phyloP scores from a whole-genome alignment of 176 grass and related monocot genomes.

The Elymus sibiricus region DNA sequence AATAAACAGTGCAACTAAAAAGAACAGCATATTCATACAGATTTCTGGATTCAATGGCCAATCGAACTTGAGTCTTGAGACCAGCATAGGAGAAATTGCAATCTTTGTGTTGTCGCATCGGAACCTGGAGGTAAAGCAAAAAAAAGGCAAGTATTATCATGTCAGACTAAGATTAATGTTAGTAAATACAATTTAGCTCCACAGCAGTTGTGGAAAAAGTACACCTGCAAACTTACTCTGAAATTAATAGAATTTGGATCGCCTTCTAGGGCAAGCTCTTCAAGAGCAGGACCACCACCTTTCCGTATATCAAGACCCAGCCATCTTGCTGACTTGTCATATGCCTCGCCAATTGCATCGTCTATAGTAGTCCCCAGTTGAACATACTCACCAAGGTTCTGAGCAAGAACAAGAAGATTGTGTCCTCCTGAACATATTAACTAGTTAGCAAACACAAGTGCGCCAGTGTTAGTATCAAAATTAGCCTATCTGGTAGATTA shows the following conservation, averaged over 20 bases:
- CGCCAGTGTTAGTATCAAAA: background rate
- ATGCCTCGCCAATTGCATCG: constrained; percentile 99
- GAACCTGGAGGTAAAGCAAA: constrained; percentile 52
- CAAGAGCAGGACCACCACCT: constrained; percentile 93
- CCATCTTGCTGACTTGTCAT: constrained; percentile 97
- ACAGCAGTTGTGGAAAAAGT: constrained; percentile 2
- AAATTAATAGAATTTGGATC: constrained; percentile 73
- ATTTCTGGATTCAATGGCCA: constrained; percentile 82
- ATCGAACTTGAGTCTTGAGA: constrained; percentile 95
- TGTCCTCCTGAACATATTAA: constrained; percentile 67
- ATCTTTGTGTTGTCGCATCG: constrained; percentile 96
- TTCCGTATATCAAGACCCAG: constrained; percentile 92
- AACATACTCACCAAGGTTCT: constrained; percentile 82
- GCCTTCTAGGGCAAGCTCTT: constrained; percentile 89
- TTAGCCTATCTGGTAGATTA: background rate
- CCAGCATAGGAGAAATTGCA: constrained; percentile 99
- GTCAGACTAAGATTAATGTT: background rate
- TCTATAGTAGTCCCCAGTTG: constrained; percentile 97
- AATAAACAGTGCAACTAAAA: background rate
- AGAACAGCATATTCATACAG: constrained; percentile 42
- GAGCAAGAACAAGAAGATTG: constrained; percentile 92
- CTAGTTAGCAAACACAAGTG: constrained; percentile 16
- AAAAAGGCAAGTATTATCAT: constrained; percentile 20
- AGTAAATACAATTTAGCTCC: background rate
- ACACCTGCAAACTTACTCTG: constrained; percentile 63